Conservation (phyloP, 257 asterid species). For the Nicotiana noctiflora region DNA sequence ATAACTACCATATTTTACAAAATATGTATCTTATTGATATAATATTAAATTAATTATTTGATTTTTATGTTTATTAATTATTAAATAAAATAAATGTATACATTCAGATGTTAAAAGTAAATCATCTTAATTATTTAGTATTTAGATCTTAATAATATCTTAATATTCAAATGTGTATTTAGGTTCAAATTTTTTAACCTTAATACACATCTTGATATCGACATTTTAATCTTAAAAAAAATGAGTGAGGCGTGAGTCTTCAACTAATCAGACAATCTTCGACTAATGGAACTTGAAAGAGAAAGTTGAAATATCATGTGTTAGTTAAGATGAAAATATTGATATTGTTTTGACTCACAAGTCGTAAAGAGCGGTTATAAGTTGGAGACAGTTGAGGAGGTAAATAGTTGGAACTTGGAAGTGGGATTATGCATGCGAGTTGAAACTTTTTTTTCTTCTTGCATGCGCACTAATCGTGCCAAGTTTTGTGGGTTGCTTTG, state of each 20-base stretch:
- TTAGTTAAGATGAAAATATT: background rate
- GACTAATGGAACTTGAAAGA: constrained; percentile 2
- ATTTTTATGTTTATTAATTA: too few relatives aligned
- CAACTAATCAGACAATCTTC: background rate
- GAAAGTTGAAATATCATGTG: background rate
- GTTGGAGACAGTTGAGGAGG: background rate
- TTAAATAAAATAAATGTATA: too few relatives aligned
- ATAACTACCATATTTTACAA: too few relatives aligned
- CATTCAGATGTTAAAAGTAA: too few relatives aligned
- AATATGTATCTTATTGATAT: too few relatives aligned
- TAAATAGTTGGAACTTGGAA: background rate
- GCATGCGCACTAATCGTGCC: background rate
- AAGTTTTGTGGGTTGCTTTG: background rate
- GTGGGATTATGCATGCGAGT: background rate
- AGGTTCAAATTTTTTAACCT: too few relatives aligned
- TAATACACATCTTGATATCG: too few relatives aligned
- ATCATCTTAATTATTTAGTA: too few relatives aligned
- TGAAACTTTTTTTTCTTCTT: background rate
- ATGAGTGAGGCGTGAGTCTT: background rate
- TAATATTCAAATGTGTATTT: too few relatives aligned
- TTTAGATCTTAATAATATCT: too few relatives aligned
- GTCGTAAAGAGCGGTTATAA: constrained; percentile 2
- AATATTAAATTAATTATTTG: too few relatives aligned
- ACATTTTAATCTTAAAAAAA: too few relatives aligned
- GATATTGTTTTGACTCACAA: background rate